Evolutionary conservation across 345 rosid species (phyloP), one percentile per base, ranked within the genome.

Genomic region (Excoecaria cochinchinensis): DNA sequence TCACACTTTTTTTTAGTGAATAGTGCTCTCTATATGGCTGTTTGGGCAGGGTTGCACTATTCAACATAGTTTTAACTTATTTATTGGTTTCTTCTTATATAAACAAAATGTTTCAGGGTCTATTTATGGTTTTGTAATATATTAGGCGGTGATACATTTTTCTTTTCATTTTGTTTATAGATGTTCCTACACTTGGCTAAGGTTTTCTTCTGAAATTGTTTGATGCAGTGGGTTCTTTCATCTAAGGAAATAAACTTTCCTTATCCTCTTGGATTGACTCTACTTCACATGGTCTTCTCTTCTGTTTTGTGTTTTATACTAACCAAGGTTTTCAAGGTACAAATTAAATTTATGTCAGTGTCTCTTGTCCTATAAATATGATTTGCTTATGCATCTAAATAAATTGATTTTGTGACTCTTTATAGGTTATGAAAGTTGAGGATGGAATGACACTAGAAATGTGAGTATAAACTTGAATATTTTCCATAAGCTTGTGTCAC

Each of bases 231-330:
- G 97, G 96, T 92, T 77, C 84, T 95, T 84, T 95, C 99, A 76
- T 95, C 99, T 21, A 91, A 91, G 88, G 99, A 95, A 83, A 91
- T 95, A 4, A 95, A 95, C 80, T 95, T 95, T 66, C 98, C 99
- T 71, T 92, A 91, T 80, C 99, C 98, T 58, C 99, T 95, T 77
- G 97, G 93, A 47, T 86, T 95, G 90, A 92, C 99, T 81, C 90
- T 95, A 53, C 97, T 92, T 73, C 98, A 95, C 85, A 95, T 95
- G 99, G 82, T 86, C 58, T 92, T 92, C 85, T 95, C 97, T 58
- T 91, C 99, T 24, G 85, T 90, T 38, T 79, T 95, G 77, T 95
- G 99, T 82, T 91, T 92, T 74, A n/a, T 89, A 47, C 85, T 92
- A 77, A 91, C 92, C 82, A 91, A 85, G 84, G 90, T 90, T 63